These are phyloP conservation scores for Bipolaris zeicola DNA, from an alignment of 2,329 filamentous ascomycete genomes.

Conservation along the genomic window DNA sequence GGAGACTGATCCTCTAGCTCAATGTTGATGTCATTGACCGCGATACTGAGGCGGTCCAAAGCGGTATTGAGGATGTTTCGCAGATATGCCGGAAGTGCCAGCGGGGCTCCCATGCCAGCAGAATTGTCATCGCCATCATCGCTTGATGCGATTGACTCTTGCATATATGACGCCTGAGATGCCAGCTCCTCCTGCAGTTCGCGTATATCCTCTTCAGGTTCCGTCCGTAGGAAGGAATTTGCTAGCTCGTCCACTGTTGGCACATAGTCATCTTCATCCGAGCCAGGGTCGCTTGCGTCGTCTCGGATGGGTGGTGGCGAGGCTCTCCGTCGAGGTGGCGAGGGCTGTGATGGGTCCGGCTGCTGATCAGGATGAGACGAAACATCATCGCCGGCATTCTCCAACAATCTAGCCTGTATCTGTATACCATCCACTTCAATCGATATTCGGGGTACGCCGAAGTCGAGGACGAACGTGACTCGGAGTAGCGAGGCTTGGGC, in stretches of 20 bases:
- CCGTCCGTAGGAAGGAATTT: constrained; percentile 76
- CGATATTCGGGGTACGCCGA: constrained; percentile 81
- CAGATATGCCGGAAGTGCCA: constrained; percentile 73
- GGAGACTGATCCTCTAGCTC: constrained; percentile 63
- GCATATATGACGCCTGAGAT: constrained; percentile 66
- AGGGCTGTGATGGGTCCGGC: constrained; percentile 13
- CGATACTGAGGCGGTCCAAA: constrained; percentile 71
- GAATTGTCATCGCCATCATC: constrained; percentile 66
- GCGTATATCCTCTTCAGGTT: constrained; percentile 68
- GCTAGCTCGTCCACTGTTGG: constrained; percentile 76
- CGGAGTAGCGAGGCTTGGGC: constrained; percentile 78
- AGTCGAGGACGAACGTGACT: constrained; percentile 84
- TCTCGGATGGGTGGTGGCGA: constrained; percentile 19
- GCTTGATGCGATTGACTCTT: constrained; percentile 63
- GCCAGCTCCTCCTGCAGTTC: constrained; percentile 72
- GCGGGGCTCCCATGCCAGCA: constrained; percentile 71
- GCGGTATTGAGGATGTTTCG: constrained; percentile 75
- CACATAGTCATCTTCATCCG: constrained; percentile 51
- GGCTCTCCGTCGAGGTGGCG: constrained; percentile 8
- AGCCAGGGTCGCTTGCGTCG: constrained; percentile 24
- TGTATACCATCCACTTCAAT: constrained; percentile 83
- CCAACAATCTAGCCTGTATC: constrained; percentile 57
- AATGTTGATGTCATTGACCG: constrained; percentile 68
- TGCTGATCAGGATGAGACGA: constrained; percentile 11
- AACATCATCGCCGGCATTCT: constrained; percentile 16